phyloP scores from a whole-genome alignment of 2,329 filamentous ascomycete genomes.

The Aspergillus costaricaensis region DNA sequence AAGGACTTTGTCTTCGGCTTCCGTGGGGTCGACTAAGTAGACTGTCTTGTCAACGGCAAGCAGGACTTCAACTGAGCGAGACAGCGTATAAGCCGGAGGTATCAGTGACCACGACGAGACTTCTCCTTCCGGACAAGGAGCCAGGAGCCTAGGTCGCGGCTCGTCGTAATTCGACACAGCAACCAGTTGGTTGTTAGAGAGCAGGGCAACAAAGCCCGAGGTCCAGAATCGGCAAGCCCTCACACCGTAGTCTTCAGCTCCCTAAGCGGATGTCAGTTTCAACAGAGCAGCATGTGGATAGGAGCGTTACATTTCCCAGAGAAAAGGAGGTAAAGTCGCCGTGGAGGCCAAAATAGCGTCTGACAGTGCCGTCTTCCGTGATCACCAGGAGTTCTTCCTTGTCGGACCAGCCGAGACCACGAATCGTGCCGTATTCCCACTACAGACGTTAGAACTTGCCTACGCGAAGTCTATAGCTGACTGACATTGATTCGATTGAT shows the following conservation, averaged over 20 bases:
- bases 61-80: slow-evolving; percentile 88
- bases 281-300: too few species aligned
- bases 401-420: slow-evolving; percentile 92
- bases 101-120: slow-evolving; percentile 89
- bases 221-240: slow-evolving; percentile 89
- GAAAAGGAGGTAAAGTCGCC: slow-evolving; percentile 95
- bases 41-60: slow-evolving; percentile 83
- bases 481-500: slow-evolving; percentile 72
- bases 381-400: slow-evolving; percentile 90
- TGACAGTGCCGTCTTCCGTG: slow-evolving; percentile 83
- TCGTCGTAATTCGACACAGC: slow-evolving; percentile 89
- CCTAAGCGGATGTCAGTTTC: slow-evolving; percentile 44
- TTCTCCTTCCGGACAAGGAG: slow-evolving; percentile 71
- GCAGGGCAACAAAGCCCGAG: slow-evolving; percentile 86
- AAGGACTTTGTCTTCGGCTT: slow-evolving; percentile 86
- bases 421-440: slow-evolving; percentile 88
- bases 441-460: slow-evolving; percentile 32
- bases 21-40: slow-evolving; percentile 81
- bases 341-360: slow-evolving; percentile 88
- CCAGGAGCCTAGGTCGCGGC: slow-evolving; percentile 81
- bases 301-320: slow-evolving; percentile 67
- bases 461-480: background rate
- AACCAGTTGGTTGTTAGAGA: slow-evolving; percentile 84
- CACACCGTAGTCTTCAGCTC: slow-evolving; percentile 84
- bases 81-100: slow-evolving; percentile 83